Conservation (phyloP, 176 grass and related monocot genomes). For the Oryza meridionalis region DNA sequence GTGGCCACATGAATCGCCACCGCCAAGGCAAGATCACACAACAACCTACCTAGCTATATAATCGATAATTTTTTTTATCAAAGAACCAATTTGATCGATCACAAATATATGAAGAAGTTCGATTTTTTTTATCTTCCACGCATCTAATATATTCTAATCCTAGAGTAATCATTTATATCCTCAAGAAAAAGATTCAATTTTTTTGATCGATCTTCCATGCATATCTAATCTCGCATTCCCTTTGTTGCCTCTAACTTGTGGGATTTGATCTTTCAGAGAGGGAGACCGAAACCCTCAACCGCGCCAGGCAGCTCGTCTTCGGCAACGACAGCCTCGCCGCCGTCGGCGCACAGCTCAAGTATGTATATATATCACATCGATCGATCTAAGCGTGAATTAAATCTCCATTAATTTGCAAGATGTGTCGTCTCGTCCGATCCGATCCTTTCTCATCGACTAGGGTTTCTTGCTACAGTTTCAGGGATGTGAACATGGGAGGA, state of each 20-base stretch:
- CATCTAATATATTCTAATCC: not conserved
- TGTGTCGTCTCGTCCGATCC: not conserved
- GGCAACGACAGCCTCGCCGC: conserved; percentile 74
- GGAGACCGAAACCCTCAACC: conserved; percentile 95
- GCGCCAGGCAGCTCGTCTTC: conserved; percentile 96
- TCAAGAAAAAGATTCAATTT: not conserved
- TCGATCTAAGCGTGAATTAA: no score
- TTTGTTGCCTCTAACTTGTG: conserved; percentile 9
- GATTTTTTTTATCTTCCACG: not conserved
- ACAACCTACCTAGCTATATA: conserved; percentile 6
- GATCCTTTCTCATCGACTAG: conserved; percentile 32
- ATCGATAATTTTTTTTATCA: not conserved
- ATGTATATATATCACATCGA: conserved; percentile 14
- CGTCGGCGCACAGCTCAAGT: conserved; percentile 62
- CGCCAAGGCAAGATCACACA: conserved; percentile 69
- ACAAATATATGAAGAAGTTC: not conserved
- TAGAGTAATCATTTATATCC: not conserved
- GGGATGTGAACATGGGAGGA: conserved; percentile 59
- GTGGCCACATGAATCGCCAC: conserved; percentile 98
- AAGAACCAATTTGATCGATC: not conserved
- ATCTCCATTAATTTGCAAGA: not conserved
- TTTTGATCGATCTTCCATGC: conserved; percentile 24
- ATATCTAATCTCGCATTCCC: not conserved
- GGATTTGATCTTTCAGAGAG: conserved; percentile 63
- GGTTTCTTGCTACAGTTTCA: conserved; percentile 68